Base-by-base conservation (phyloP, 2,329 filamentous ascomycete species). In the Trichophyton verrucosum region DNA sequence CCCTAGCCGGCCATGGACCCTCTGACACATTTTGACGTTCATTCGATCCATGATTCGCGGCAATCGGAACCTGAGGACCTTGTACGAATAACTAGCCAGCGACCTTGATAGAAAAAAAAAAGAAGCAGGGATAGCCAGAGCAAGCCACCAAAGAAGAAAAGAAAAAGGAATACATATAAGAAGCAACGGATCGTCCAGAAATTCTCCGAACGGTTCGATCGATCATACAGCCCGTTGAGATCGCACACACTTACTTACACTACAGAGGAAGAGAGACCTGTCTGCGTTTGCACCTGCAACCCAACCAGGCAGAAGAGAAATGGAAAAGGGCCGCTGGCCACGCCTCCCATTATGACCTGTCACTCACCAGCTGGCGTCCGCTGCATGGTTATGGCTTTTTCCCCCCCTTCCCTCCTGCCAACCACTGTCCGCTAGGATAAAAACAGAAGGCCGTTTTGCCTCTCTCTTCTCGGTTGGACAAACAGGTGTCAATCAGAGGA, bases 131-230 rank as follows among this genome's bases (percentile, higher is more conserved):
- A 55, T 55, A 55, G 46, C 13, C 15, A 36, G 27, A 55, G 24
- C 24, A 55, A 36, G 51, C 51, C 49, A 53, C 51, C 51, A 27
- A 55, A 20, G 51, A 36, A 55, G n/a, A 55, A 36, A 55, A 55
- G 33, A 55, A 36, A 33, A n/a, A 17, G 27, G 51, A 36, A 55
- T 55, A 55, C 51, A 27, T 55, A 55, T 55, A 55, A 55, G 27
- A 55, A 36, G 51, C 27, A 30, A 55, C 27, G 13, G 51, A 55
- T 55, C 51, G 51, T 55, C 51, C 49, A 20, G n/a, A 15, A 55
- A 33, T 55, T 55, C 51, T 36, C 30, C 51, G 51, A 55, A 27
- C 51, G 13, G 15, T 38, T 55, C n/a, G 11, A 33, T 36, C 30
- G 51, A 55, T 33, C 24, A 15, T 33, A 36, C 51, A 51, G 46